These are phyloP conservation scores for Collybia sp. DNA, from an alignment of 768 basidiomycete species.

Conservation along the genomic window DNA sequence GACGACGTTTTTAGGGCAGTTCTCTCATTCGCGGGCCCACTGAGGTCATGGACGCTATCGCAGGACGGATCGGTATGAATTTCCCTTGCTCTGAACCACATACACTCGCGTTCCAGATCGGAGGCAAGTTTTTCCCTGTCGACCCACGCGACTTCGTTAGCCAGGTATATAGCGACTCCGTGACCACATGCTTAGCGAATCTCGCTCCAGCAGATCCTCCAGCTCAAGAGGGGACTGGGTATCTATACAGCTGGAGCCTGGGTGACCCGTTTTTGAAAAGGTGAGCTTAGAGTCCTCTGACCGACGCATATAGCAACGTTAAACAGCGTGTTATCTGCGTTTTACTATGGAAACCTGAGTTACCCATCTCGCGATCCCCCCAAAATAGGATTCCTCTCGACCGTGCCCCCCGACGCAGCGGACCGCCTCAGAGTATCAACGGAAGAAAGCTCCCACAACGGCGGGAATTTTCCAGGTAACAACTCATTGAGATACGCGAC, in stretches of 20 bases:
- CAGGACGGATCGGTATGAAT: slow-evolving; percentile 27
- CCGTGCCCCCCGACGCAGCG: slow-evolving; percentile 53
- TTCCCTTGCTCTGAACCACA: slow-evolving; percentile 62
- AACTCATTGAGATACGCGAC: slow-evolving; percentile 2
- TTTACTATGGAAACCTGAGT: slow-evolving; percentile 68
- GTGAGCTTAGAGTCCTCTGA: slow-evolving; percentile 31
- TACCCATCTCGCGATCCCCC: slow-evolving; percentile 66
- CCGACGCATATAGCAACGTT: background rate
- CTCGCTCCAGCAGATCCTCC: slow-evolving; percentile 65
- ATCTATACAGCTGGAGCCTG: slow-evolving; percentile 73
- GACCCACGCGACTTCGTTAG: slow-evolving; percentile 70
- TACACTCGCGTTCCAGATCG: slow-evolving; percentile 62
- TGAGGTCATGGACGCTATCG: slow-evolving; percentile 55
- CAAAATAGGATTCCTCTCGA: slow-evolving; percentile 67
- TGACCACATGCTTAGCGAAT: slow-evolving; percentile 45
- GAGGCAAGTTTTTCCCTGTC: slow-evolving; percentile 63
- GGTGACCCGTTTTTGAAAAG: slow-evolving; percentile 75
- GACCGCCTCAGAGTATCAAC: slow-evolving; percentile 26
- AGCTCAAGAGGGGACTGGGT: slow-evolving; percentile 34
- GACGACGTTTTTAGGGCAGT: slow-evolving; percentile 47
- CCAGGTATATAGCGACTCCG: slow-evolving; percentile 31
- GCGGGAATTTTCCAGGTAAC: slow-evolving; percentile 25
- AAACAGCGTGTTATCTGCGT: slow-evolving; percentile 57
- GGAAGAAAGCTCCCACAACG: slow-evolving; percentile 15
- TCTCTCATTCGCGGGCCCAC: slow-evolving; percentile 72